These are phyloP conservation scores for Alternaria burnsii DNA, from an alignment of 2,329 filamentous ascomycete species.

Conservation along the genomic window DNA sequence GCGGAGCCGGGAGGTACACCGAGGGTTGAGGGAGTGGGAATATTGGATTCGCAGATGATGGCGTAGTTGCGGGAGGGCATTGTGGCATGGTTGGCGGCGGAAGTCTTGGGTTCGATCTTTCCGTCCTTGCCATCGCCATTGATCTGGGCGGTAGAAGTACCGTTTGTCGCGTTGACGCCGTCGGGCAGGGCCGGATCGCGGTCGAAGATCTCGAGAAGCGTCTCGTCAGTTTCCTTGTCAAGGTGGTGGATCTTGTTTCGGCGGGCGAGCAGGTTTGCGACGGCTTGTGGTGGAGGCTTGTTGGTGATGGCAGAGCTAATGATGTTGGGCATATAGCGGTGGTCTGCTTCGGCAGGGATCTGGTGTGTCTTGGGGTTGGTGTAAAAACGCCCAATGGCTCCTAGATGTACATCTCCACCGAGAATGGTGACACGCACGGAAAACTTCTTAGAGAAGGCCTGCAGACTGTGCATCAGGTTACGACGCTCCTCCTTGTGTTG, in stretches of 20 bases:
- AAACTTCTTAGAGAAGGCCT: constrained; percentile 65
- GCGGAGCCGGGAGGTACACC: constrained; percentile 28
- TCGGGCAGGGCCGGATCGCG: constrained; percentile 60
- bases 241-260: constrained; percentile 73
- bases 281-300: constrained; percentile 70
- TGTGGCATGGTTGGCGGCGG: constrained; percentile 80
- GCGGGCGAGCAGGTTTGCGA: constrained; percentile 69
- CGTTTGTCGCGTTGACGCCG: constrained; percentile 34
- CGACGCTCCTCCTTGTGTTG: constrained; percentile 91
- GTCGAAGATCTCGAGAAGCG: constrained; percentile 69
- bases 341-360: constrained; percentile 65
- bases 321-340: constrained; percentile 71
- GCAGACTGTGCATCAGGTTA: constrained; percentile 71
- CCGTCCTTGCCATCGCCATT: constrained; percentile 35
- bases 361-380: constrained; percentile 62
- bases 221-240: constrained; percentile 70
- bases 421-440: constrained; percentile 69
- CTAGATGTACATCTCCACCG: constrained; percentile 70
- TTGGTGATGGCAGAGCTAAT: constrained; percentile 73
- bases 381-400: constrained; percentile 71
- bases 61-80: constrained; percentile 77
- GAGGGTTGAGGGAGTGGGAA: constrained; percentile 32
- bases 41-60: constrained; percentile 64
- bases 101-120: constrained; percentile 64
- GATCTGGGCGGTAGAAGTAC: constrained; percentile 25